A percentile compares a stretch with the other conserved stretches of the same genome.
phyloP scores from a whole-genome alignment of 2,329 filamentous ascomycete genomes.

The Aspergillus intermedius region DNA sequence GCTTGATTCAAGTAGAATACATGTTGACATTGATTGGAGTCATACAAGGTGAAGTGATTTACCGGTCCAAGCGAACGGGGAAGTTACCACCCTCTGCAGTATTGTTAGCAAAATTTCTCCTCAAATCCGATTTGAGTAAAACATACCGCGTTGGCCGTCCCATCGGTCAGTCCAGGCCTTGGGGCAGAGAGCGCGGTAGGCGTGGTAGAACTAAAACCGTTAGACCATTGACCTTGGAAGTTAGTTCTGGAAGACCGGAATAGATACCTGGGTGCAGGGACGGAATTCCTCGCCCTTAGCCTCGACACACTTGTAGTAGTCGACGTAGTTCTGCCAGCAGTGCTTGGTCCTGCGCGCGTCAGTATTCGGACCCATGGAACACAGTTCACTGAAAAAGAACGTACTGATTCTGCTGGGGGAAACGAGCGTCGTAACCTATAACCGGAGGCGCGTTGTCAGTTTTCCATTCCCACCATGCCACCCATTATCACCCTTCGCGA shows the following conservation, averaged over 20 bases:
- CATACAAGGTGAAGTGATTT: conserved; percentile 22
- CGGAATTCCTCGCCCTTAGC: conserved; percentile 98
- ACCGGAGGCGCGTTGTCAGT: conserved; percentile 29
- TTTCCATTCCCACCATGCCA: conserved; percentile 12
- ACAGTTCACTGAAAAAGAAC: conserved; percentile 11
- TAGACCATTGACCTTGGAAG: neutral
- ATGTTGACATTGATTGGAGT: conserved; percentile 27
- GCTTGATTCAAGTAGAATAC: conserved; percentile 33
- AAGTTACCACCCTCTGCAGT: conserved; percentile 50
- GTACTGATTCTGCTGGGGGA: conserved; percentile 83
- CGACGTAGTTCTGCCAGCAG: conserved; percentile 99
- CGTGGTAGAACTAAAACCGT: conserved; percentile 73
- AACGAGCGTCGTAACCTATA: conserved; percentile 94
- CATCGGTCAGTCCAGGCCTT: conserved; percentile 89
- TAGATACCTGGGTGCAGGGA: conserved; percentile 85
- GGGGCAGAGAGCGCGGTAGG: conserved; percentile 96
- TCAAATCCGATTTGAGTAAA: neutral
- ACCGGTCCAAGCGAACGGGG: conserved; percentile 45
- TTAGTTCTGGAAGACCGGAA: neutral
- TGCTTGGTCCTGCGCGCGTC: conserved; percentile 66
- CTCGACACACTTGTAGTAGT: conserved; percentile 99
- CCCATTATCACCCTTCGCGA: conserved; percentile 1
- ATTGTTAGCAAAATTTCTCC: neutral
- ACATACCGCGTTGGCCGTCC: conserved; percentile 93
- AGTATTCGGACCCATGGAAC: conserved; percentile 2